Base-by-base conservation (phyloP, 768 basidiomycete genomes). In the Tricholoma sp. region DNA sequence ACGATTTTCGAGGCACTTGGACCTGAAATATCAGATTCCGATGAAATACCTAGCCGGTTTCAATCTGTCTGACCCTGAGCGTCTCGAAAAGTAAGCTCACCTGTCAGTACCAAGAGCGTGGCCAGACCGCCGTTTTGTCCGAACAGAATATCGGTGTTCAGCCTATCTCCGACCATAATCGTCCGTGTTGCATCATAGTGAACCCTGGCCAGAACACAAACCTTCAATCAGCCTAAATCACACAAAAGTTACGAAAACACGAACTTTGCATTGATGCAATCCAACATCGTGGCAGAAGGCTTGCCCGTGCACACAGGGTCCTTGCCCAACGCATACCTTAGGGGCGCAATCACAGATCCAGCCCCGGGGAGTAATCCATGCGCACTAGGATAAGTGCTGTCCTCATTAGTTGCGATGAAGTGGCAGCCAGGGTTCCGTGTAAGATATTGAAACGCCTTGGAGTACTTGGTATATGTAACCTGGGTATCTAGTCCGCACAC, bases 71-170 rank as follows among this genome's bases (percentile, higher is more conserved):
- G 49, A 55, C n/a, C 52, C 52, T 49, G 35, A 52, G 18, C 29
- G 27, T 11, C 11, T 29, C 16, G 27, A n/a, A 24, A 21, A 53
- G 52, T 14, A 53, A 58, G 63, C 71, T 61, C 67, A 89, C 94
- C 94, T n/a, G 92, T 94, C 63, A 98, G 74, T 56, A 98, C 96
- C 41, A 98, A 84, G 56, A 98, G 76, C 0, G 96, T 98, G 16
- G 88, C 71, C 19, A 97, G 79, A 24, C 92, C 92, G 41, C 93
- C 92, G 47, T 82, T 82, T 68, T 91, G 81, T 51, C 96, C 97
- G 66, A 98, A 99, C 52, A 89, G 73, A 64, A 99, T 98, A 72
- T 99, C 96, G 5, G 97, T 98, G 69, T 91, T 89, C 62, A 99
- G 79, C 59, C 96, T 83, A 74, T 99, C 96, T 41, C 96, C 96